phyloP scores from a whole-genome alignment of 176 grass and related monocot genomes.

The Triticum aestivum region DNA sequence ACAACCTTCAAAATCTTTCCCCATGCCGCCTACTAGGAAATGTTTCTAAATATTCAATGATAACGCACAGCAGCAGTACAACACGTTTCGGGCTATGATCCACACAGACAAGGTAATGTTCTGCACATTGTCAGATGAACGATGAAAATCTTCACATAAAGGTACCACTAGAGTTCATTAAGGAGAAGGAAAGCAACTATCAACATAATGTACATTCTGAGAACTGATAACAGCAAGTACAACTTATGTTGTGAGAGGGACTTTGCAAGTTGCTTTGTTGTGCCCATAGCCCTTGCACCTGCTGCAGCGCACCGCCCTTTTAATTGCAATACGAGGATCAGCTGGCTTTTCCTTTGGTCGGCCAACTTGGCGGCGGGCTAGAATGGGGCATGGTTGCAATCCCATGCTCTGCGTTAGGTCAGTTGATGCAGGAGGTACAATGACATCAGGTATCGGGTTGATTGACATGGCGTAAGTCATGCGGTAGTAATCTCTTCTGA shows the following conservation, averaged over 20 bases:
- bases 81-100: no score
- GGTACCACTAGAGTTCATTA: conserved; percentile 14
- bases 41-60: background rate
- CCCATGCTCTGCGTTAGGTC: conserved; percentile 20
- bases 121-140: no score
- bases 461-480: conserved; percentile 58
- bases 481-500: conserved; percentile 57
- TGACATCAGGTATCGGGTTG: conserved; percentile 68
- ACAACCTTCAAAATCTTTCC: conserved; percentile 11
- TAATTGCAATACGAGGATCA: conserved; percentile 64
- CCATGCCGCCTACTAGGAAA: background rate
- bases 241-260: conserved; percentile 29
- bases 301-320: conserved; percentile 57
- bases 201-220: conserved; percentile 33
- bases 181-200: background rate
- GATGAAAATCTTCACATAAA: no score
- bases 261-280: conserved; percentile 74
- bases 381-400: conserved; percentile 35
- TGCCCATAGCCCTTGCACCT: conserved; percentile 66
- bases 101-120: no score
- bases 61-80: background rate
- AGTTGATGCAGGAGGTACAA: conserved; percentile 33
- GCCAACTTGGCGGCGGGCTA: conserved; percentile 52
- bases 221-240: background rate
- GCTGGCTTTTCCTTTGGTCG: conserved; percentile 68